Evolutionary conservation across 345 rosid genomes (phyloP).

Genomic region (Eucalyptus curtisii): DNA sequence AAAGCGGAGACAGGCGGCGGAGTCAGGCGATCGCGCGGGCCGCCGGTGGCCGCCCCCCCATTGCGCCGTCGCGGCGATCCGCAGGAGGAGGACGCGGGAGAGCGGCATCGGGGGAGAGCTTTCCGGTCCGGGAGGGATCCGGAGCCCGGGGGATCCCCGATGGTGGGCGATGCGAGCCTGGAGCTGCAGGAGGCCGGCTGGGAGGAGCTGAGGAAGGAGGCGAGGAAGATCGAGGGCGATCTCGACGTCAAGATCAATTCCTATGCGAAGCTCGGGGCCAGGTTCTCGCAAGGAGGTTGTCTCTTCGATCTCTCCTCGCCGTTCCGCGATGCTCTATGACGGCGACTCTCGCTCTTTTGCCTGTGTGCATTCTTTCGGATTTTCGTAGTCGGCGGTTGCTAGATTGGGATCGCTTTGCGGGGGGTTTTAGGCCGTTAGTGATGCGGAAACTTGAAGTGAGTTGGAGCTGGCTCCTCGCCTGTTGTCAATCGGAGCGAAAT

Average conservation of each 20-base stretch:
- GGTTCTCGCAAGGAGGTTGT: slow-evolving; percentile 83
- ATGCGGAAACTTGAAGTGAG: not conserved
- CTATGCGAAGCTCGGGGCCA: slow-evolving; percentile 91
- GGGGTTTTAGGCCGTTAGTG: not conserved
- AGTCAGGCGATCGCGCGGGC: not conserved
- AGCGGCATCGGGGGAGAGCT: not conserved
- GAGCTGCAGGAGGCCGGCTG: slow-evolving; percentile 95
- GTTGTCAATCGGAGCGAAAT: not conserved
- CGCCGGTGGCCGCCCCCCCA: not conserved
- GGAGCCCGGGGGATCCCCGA: slow-evolving; percentile 24
- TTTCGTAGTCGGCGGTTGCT: not conserved
- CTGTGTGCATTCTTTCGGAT: not conserved
- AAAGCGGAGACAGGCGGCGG: not conserved
- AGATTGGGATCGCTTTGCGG: not conserved
- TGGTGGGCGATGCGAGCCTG: slow-evolving; percentile 53
- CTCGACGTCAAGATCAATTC: slow-evolving; percentile 97
- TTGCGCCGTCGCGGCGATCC: not conserved
- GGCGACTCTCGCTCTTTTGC: not conserved
- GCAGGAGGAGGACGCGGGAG: not conserved
- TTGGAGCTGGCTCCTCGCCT: not conserved
- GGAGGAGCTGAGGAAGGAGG: slow-evolving; percentile 91
- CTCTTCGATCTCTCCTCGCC: not conserved
- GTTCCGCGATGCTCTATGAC: not conserved
- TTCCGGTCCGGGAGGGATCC: not conserved
- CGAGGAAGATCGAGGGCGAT: slow-evolving; percentile 94